Percentiles rank a stretch among this genome's conserved stretches.
These are phyloP conservation scores for Petunia hybrid DNA, from an alignment of 305 asterid species.

Conservation along the genomic window DNA sequence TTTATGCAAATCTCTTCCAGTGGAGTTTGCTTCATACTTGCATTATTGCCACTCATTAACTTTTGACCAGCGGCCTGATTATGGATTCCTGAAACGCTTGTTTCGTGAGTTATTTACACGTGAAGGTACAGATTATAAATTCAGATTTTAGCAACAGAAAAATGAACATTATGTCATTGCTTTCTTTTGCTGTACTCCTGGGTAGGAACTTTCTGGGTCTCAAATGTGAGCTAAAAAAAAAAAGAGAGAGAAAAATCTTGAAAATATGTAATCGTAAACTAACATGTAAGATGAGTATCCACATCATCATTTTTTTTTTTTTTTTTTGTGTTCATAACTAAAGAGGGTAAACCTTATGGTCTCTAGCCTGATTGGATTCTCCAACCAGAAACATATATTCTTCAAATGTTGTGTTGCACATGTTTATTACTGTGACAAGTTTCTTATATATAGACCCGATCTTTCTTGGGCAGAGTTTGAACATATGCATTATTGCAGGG, in stretches of 20 bases:
- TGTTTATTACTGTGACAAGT: neutral
- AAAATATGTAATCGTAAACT: neutral
- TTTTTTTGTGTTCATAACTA: too few relatives aligned
- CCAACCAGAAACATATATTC: neutral
- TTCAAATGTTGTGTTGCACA: neutral
- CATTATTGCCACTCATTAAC: constrained; percentile 92
- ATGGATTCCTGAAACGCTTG: constrained; percentile 88
- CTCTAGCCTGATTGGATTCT: constrained; percentile 17
- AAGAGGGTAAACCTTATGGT: constrained; percentile 19
- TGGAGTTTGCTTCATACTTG: constrained; percentile 94
- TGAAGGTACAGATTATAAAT: constrained; percentile 58
- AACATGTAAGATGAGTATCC: neutral
- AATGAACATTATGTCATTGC: neutral
- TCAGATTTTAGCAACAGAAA: constrained; percentile 27
- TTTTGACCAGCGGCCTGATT: constrained; percentile 95
- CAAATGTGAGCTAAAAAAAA: neutral
- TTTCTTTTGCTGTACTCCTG: constrained; percentile 19
- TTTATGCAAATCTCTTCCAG: constrained; percentile 89
- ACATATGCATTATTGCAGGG: constrained; percentile 3
- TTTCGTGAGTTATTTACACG: constrained; percentile 84
- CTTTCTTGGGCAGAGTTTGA: constrained; percentile 20
- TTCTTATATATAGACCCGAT: constrained; percentile 9
- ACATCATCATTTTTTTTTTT: too few relatives aligned
- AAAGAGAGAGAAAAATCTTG: neutral
- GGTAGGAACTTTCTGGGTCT: neutral